Base-by-base conservation (phyloP, 2,329 filamentous ascomycete genomes). In the Blumeria graminis region DNA sequence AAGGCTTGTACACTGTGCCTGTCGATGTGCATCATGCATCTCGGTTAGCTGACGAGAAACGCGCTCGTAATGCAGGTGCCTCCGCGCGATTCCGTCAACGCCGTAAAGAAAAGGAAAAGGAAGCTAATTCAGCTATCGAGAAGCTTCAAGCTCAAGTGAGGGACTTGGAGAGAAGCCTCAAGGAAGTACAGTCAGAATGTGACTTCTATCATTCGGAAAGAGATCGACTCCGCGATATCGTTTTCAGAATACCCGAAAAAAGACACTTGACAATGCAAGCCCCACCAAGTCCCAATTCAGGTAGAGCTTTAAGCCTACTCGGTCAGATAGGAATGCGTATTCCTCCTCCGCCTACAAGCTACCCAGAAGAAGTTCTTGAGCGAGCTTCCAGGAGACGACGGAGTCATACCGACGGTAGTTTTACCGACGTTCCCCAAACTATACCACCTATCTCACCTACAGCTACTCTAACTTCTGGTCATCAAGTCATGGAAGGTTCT, bases 21-120 rank as follows among this genome's bases (percentile, higher is more conserved):
- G 80, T 90, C 9, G 86, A 94, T 65, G 80, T 85, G 46, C 83
- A 86, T 62, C 83, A 86, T 63, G 87, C 83, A 11, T 93, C 87
- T 11, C 82, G 81, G 61, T 80, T 86, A 63, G 84, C 86, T 41
- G 85, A 92, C 64, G 86, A 93, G 68, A 94, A 92, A 69, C 76
- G 87, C 57, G 82, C 84, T 67, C 78, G 86, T 55, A 94, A 94
- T 64, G 87, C 87, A 43, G 84, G 84, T 52, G 87, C 87, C 6
- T 93, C 86, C 57, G 86, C 86, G 52, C 76, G 87, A 58, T 92
- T 93, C 61, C 77, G 87, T 56, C 79, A 81, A 64, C 77, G 88
- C 58, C 81, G 87, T 65, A 93, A 93, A 69, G 85, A 88, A 64
- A 82, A 84, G 66, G 85, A 90, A 66, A 78, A 77, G 62, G 82